These are phyloP conservation scores for Boletus coccyginus DNA, from an alignment of 768 basidiomycete genomes.

Conservation along the genomic window DNA sequence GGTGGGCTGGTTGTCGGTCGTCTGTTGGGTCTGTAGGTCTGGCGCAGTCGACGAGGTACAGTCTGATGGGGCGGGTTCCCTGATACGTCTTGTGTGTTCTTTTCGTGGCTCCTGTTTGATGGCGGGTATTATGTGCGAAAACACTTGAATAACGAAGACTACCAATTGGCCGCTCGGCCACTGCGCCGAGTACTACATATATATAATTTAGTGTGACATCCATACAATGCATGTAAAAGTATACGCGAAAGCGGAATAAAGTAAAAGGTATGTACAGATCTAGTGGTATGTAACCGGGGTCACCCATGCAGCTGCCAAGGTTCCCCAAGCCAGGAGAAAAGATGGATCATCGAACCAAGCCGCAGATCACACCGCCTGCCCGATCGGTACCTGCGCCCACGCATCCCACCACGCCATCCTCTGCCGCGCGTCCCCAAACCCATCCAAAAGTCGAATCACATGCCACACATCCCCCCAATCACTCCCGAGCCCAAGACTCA, in stretches of 20 bases:
- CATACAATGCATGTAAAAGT: not conserved
- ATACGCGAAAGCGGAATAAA: not conserved
- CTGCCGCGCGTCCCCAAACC: constrained; percentile 40
- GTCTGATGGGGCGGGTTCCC: not conserved
- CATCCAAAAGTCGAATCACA: constrained; percentile 47
- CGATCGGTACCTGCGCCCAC: constrained; percentile 33
- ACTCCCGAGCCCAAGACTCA: constrained; percentile 77
- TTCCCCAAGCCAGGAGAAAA: not conserved
- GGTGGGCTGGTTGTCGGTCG: too few species aligned
- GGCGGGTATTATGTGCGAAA: not conserved
- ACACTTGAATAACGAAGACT: not conserved
- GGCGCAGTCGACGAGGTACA: too few species aligned
- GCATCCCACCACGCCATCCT: constrained; percentile 41
- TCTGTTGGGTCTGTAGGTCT: not conserved
- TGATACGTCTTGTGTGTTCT: not conserved
- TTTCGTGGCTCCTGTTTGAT: not conserved
- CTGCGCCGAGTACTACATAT: too few species aligned
- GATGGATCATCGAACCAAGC: not conserved
- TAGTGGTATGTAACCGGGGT: not conserved
- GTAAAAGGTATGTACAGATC: not conserved
- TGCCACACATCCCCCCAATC: constrained; percentile 74
- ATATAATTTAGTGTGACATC: too few species aligned
- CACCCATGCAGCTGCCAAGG: not conserved
- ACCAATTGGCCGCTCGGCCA: not conserved
- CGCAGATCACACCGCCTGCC: constrained; percentile 31